Conservation (phyloP, 1,139 yeast genomes). For the Magnusiomyces paraingens region DNA sequence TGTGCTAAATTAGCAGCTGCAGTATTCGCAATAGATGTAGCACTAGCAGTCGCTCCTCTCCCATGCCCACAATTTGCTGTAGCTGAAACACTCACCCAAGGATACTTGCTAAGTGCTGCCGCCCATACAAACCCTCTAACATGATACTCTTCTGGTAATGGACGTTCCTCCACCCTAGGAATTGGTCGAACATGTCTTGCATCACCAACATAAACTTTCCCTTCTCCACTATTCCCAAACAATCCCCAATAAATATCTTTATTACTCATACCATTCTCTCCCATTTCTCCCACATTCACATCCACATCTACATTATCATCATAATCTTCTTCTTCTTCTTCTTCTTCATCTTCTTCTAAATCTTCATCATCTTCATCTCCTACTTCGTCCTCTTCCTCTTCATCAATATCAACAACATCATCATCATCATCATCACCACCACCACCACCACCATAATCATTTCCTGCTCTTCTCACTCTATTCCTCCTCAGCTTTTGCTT, state of each 20-base stretch:
- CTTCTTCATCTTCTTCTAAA: too few relatives aligned
- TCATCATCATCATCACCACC: not conserved
- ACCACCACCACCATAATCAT: too few relatives aligned
- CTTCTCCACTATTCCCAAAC: slow-evolving; percentile 8
- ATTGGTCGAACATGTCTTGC: not conserved
- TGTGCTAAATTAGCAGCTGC: slow-evolving; percentile 14
- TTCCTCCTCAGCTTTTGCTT: too few relatives aligned
- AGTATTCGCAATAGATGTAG: slow-evolving; percentile 21
- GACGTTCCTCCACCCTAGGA: slow-evolving; percentile 10
- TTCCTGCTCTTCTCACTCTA: not conserved
- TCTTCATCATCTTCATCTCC: not conserved
- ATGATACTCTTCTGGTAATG: slow-evolving; percentile 19
- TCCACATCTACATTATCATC: not conserved
- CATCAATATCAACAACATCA: not conserved
- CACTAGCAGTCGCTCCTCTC: slow-evolving; percentile 20
- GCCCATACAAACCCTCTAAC: slow-evolving; percentile 19
- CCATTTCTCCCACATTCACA: not conserved
- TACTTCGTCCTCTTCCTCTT: not conserved
- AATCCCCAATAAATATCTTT: not conserved
- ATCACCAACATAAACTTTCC: not conserved
- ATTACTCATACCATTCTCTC: not conserved
- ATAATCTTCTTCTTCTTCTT: too few relatives aligned
- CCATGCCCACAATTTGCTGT: slow-evolving; percentile 18
- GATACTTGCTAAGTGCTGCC: not conserved
- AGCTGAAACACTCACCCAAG: not conserved